phyloP scores from a whole-genome alignment of 257 asterid genomes.

The Rubia yunnanensis region DNA sequence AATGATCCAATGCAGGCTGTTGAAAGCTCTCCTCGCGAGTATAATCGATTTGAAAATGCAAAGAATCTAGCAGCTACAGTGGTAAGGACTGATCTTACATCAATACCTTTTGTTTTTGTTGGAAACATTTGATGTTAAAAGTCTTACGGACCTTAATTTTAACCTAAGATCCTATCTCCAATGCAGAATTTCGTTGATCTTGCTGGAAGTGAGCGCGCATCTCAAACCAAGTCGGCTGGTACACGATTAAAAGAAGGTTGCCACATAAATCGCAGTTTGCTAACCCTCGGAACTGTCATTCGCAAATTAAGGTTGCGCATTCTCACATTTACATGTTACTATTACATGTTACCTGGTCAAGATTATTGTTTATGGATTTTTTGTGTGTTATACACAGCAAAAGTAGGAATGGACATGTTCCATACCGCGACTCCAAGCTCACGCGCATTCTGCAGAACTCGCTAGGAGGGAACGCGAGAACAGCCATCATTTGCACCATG shows the following conservation, averaged over 20 bases:
- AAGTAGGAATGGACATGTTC: conserved; percentile 76
- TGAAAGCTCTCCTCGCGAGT: conserved; percentile 61
- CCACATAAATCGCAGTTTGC: conserved; percentile 91
- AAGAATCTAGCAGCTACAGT: conserved; percentile 73
- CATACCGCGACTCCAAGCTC: conserved; percentile 91
- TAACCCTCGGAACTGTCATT: conserved; percentile 87
- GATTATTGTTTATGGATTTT: background rate
- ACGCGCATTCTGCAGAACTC: conserved; percentile 84
- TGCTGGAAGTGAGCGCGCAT: conserved; percentile 95
- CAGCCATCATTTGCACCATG: conserved; percentile 89
- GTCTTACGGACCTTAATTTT: conserved; percentile 1
- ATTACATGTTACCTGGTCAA: background rate
- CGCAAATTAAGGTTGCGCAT: conserved; percentile 71
- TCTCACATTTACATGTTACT: background rate
- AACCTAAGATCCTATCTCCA: conserved; percentile 7
- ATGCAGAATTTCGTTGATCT: conserved; percentile 83
- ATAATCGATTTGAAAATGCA: conserved; percentile 32
- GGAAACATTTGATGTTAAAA: background rate
- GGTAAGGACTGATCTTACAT: conserved; percentile 39
- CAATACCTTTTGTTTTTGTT: background rate
- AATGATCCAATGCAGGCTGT: conserved; percentile 41
- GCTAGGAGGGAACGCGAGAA: conserved; percentile 87
- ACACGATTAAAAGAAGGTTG: conserved; percentile 74
- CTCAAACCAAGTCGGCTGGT: conserved; percentile 65
- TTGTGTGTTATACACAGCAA: conserved; percentile 37